Evolutionary conservation across 2,329 filamentous ascomycete genomes (phyloP).

Genomic region (Tolypocladium tropicale): DNA sequence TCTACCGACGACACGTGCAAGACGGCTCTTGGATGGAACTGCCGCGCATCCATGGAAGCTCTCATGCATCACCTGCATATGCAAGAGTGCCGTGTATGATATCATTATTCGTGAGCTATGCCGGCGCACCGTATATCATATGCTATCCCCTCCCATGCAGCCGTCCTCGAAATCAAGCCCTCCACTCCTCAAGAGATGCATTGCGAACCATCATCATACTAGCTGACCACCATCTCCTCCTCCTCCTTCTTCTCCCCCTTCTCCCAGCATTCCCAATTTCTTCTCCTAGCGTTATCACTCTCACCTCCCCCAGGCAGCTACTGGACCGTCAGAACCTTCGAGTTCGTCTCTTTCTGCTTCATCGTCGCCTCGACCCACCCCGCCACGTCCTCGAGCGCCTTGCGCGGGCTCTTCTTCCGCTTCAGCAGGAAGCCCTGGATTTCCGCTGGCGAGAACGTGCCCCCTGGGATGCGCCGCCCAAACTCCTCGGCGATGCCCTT

Average conservation of each 20-base stretch:
- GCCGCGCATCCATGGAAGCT: neutral
- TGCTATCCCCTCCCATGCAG: neutral
- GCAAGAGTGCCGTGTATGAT: neutral
- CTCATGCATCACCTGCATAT: neutral
- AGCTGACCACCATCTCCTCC: no score
- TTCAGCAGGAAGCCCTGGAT: conserved; percentile 56
- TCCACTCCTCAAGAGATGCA: neutral
- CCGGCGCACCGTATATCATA: neutral
- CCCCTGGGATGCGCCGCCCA: conserved; percentile 39
- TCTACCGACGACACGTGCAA: neutral
- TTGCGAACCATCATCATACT: neutral
- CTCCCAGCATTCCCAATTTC: neutral
- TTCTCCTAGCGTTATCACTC: neutral
- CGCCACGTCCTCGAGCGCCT: conserved; percentile 42
- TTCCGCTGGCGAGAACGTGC: conserved; percentile 46
- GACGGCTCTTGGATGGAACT: neutral
- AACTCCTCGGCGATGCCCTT: conserved; percentile 36
- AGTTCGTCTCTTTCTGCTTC: conserved; percentile 38
- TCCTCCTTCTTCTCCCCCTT: neutral
- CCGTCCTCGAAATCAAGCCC: neutral
- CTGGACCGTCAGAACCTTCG: conserved; percentile 38
- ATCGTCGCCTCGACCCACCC: conserved; percentile 42
- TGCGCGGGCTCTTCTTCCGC: conserved; percentile 46
- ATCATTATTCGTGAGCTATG: neutral
- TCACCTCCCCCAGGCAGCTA: conserved; percentile 9